Conservation (phyloP, 768 basidiomycete genomes). For the Russula dissimulans region DNA sequence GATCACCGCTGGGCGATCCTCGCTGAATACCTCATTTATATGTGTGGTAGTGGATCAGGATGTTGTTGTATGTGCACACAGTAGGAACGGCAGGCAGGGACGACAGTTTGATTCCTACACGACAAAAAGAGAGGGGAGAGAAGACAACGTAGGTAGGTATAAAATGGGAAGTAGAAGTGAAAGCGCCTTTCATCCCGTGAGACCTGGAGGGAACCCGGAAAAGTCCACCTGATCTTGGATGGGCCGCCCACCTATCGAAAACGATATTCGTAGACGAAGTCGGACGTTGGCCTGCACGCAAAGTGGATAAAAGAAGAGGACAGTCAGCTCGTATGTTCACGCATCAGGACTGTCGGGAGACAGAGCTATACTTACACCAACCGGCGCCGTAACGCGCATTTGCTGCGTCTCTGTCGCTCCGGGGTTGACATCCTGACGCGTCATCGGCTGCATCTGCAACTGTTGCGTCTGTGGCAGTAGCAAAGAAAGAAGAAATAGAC, state of each 20-base stretch:
- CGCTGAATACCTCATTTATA: not conserved
- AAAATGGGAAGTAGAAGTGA: not conserved
- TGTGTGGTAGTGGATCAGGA: not conserved
- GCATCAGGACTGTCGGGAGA: not conserved
- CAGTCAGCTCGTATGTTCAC: not conserved
- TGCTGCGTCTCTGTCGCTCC: constrained; percentile 88
- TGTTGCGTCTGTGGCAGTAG: constrained; percentile 70
- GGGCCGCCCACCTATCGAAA: constrained; percentile 52
- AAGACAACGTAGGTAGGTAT: not conserved
- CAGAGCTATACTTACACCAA: constrained; percentile 53
- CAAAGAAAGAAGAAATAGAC: not conserved
- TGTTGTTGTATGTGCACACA: not conserved
- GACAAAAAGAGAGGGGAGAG: not conserved
- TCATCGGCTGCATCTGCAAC: constrained; percentile 97
- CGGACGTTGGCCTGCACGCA: constrained; percentile 62
- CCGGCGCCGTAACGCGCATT: constrained; percentile 84
- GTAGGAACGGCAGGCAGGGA: not conserved
- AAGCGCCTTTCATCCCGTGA: constrained; percentile 38
- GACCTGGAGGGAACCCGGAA: constrained; percentile 70
- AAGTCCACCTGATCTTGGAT: constrained; percentile 95
- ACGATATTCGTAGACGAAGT: constrained; percentile 79
- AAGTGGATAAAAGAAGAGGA: not conserved
- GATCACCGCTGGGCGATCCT: not conserved
- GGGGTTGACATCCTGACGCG: constrained; percentile 66
- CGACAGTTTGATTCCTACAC: not conserved